Conservation (phyloP, 768 basidiomycete species). For the Tricholoma terreum region DNA sequence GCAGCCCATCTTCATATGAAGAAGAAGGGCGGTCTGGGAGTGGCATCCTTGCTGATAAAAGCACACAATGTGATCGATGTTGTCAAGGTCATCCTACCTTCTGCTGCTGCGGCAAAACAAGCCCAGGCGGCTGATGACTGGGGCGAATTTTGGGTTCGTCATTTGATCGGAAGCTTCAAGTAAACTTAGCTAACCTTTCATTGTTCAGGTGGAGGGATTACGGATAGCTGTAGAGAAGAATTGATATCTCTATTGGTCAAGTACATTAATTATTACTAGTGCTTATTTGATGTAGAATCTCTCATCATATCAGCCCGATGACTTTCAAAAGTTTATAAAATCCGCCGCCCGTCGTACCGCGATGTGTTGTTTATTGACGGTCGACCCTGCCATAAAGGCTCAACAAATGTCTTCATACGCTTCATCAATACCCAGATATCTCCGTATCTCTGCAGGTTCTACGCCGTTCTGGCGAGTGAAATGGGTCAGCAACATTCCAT, state of each 20-base stretch:
- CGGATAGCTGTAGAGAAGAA: constrained; percentile 13
- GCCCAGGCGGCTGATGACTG: constrained; percentile 18
- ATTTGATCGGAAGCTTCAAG: neutral
- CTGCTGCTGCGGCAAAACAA: constrained; percentile 13
- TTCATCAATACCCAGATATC: constrained; percentile 62
- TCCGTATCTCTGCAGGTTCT: constrained; percentile 60
- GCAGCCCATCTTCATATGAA: constrained; percentile 19
- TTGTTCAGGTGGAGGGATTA: constrained; percentile 15
- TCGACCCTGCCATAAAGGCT: constrained; percentile 1
- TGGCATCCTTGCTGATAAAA: constrained; percentile 19
- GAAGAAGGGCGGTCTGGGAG: constrained; percentile 22
- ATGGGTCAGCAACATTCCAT: constrained; percentile 58
- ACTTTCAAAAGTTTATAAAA: neutral
- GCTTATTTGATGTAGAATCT: neutral
- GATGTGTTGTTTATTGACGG: neutral
- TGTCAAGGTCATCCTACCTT: constrained; percentile 23
- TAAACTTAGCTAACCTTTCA: neutral
- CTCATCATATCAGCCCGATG: too few species aligned
- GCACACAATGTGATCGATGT: constrained; percentile 19
- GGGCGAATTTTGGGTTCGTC: constrained; percentile 21
- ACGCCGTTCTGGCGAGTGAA: constrained; percentile 63
- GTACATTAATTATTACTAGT: too few species aligned
- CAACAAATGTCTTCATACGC: constrained; percentile 75
- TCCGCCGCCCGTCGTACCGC: neutral
- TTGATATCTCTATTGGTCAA: neutral